Conservation (phyloP, 257 asterid genomes). For the Echium plantagineum region DNA sequence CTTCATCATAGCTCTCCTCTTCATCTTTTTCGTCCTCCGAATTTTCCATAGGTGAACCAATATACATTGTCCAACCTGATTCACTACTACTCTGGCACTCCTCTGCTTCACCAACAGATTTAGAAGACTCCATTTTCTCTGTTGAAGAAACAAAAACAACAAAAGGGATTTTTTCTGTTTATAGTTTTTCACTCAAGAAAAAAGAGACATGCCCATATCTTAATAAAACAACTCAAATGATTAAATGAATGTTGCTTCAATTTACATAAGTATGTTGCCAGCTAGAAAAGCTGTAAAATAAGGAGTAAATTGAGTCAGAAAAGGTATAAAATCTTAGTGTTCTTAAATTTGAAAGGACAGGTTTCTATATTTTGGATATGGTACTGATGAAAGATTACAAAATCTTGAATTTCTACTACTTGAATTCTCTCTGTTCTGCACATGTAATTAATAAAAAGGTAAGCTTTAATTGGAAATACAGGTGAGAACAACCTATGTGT, state of each 20-base stretch:
- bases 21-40: constrained; percentile 3
- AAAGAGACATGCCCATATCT: constrained; percentile 13
- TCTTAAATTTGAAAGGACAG: not conserved
- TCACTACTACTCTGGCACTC: constrained; percentile 37
- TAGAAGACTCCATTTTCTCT: constrained; percentile 22
- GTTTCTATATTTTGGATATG: not conserved
- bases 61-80: constrained; percentile 47
- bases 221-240: constrained; percentile 23
- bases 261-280: constrained; percentile 23
- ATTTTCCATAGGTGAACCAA: constrained; percentile 23
- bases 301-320: not conserved
- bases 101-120: constrained; percentile 20
- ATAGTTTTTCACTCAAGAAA: constrained; percentile 11
- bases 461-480: too few relatives aligned
- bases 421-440: constrained; percentile 2
- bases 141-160: not conserved
- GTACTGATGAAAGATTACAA: not conserved
- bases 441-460: not conserved
- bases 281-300: constrained; percentile 27
- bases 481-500: not conserved
- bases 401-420: not conserved
- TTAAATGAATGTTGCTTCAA: constrained; percentile 12
- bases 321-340: not conserved
- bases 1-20: not conserved
- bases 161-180: not conserved